A percentile compares a stretch with the other conserved stretches of the same genome.
Evolutionary conservation across 1,284 basidiomycete genomes (phyloP).

Genomic region (Microbotryum scabiosae): DNA sequence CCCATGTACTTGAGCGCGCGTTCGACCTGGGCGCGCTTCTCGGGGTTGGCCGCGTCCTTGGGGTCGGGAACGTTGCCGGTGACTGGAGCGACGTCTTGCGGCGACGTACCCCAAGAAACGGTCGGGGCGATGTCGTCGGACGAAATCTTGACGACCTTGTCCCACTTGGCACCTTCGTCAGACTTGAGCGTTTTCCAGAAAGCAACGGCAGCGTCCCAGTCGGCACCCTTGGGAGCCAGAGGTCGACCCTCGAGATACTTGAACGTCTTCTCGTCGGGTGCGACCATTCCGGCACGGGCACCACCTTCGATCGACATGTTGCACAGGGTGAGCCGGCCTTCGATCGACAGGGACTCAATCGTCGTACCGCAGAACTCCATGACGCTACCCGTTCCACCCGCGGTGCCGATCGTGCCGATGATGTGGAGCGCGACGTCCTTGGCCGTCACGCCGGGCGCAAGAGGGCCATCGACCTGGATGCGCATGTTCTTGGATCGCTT

Average conservation of each 20-base stretch:
- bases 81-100: conserved; percentile 84
- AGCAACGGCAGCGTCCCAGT: conserved; percentile 78
- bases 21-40: conserved; percentile 63
- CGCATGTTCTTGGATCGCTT: conserved; percentile 94
- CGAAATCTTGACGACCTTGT: conserved; percentile 74
- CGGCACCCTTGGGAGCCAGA: conserved; percentile 70
- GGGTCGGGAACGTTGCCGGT: conserved; percentile 79
- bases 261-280: conserved; percentile 86
- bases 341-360: conserved; percentile 86
- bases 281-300: conserved; percentile 82
- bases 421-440: conserved; percentile 94
- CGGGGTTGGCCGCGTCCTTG: conserved; percentile 55
- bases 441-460: conserved; percentile 79
- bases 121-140: conserved; percentile 88
- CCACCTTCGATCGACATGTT: conserved; percentile 98
- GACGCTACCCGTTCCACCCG: conserved; percentile 84
- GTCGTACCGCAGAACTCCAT: conserved; percentile 91
- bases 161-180: conserved; percentile 83
- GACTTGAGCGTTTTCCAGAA: conserved; percentile 83
- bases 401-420: conserved; percentile 87
- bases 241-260: conserved; percentile 77
- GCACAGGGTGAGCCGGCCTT: conserved; percentile 86
- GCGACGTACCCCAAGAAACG: conserved; percentile 93
- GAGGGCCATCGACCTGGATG: conserved; percentile 76
- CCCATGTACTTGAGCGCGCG: conserved; percentile 89